phyloP scores from a whole-genome alignment of 495 filamentous ascomycete species.

The Elaphomyces granulatus region DNA sequence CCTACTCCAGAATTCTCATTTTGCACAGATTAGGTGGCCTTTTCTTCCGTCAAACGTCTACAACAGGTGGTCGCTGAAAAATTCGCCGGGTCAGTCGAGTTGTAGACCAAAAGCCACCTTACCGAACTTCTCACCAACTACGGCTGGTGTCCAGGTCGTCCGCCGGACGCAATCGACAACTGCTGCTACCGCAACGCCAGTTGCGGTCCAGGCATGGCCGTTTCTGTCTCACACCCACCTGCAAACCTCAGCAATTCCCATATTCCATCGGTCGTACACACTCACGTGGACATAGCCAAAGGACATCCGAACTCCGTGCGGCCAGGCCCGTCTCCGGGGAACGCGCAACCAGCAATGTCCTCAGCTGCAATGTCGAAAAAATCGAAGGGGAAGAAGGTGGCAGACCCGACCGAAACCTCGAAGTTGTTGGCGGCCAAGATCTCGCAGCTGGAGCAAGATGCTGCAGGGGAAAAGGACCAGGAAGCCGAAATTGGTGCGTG shows the following conservation, averaged over 20 bases:
- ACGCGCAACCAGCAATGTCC: constrained; percentile 21
- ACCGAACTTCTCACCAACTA: too few relatives aligned
- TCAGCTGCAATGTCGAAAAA: constrained; percentile 33
- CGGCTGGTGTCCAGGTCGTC: too few relatives aligned
- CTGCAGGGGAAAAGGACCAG: constrained; percentile 86
- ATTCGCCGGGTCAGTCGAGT: too few relatives aligned
- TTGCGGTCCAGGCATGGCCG: constrained; percentile 6
- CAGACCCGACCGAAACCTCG: constrained; percentile 71
- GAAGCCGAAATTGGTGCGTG: constrained; percentile 91
- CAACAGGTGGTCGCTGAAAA: too few relatives aligned
- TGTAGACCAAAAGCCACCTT: too few relatives aligned
- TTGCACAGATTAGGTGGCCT: too few relatives aligned
- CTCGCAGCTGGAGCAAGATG: constrained; percentile 85
- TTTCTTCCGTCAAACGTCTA: too few relatives aligned
- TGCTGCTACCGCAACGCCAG: constrained; percentile 3
- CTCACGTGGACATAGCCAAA: constrained; percentile 15
- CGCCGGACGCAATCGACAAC: too few relatives aligned
- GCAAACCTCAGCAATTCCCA: neutral
- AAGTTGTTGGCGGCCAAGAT: constrained; percentile 89
- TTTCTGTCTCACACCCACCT: neutral
- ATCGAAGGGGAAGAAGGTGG: constrained; percentile 65
- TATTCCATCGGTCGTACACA: neutral
- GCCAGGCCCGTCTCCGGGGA: neutral
- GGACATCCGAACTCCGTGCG: neutral
- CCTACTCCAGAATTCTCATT: too few relatives aligned